Percentiles rank a stretch among this genome's conserved stretches.
Conservation (phyloP, 1,139 yeast genomes). For the Debaryomycetaceae sp. region DNA sequence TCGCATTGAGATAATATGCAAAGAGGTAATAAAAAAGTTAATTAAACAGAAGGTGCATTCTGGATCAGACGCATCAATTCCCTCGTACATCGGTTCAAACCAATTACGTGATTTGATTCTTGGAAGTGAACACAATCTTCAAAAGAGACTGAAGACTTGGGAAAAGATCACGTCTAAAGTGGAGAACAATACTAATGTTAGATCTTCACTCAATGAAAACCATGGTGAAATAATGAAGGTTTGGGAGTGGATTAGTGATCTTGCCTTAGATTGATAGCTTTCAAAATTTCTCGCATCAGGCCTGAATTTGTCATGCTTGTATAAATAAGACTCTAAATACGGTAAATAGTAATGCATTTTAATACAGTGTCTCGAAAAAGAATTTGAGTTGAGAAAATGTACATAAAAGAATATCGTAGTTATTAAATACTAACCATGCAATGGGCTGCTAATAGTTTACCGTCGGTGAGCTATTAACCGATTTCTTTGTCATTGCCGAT, state of each 20-base stretch:
- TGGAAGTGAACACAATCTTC: slow-evolving; percentile 39
- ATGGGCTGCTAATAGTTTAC: no score
- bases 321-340: slow-evolving; percentile 2
- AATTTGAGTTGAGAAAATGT: no score
- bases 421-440: no score
- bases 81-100: slow-evolving; percentile 62
- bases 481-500: no score
- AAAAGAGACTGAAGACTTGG: slow-evolving; percentile 59
- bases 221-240: slow-evolving; percentile 87
- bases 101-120: slow-evolving; percentile 75
- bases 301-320: not conserved
- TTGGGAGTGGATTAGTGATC: slow-evolving; percentile 81
- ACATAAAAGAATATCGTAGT: no score
- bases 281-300: no score
- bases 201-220: slow-evolving; percentile 59
- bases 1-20: slow-evolving; percentile 33
- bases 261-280: slow-evolving; percentile 12
- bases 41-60: slow-evolving; percentile 33
- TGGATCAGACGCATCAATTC: slow-evolving; percentile 21
- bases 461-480: no score
- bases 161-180: slow-evolving; percentile 52
- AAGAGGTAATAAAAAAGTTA: slow-evolving; percentile 47
- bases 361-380: not conserved
- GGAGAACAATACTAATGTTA: slow-evolving; percentile 65
- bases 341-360: not conserved